phyloP scores from a whole-genome alignment of 805 yeast species.

The Monosporozyma solicola region DNA sequence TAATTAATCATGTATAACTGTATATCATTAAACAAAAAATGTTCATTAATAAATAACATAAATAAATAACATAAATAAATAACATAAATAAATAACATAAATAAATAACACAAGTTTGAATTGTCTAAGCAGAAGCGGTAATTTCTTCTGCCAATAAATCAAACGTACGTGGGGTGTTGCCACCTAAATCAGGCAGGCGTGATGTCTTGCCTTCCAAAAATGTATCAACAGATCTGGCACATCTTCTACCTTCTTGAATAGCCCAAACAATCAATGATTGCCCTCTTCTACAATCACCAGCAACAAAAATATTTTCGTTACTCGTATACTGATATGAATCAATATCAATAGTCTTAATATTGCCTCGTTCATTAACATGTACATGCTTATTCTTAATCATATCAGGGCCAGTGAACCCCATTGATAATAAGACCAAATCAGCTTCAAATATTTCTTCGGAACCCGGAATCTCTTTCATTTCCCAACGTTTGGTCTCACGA shows the following conservation, averaged over 20 bases:
- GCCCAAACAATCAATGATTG: slow-evolving; percentile 99
- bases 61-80: not conserved
- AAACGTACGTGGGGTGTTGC: slow-evolving; percentile 78
- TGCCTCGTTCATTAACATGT: slow-evolving; percentile 53
- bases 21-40: not conserved
- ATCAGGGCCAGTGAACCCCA: slow-evolving; percentile 98
- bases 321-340: slow-evolving; percentile 55
- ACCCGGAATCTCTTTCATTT: slow-evolving; percentile 95
- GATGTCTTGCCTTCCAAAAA: slow-evolving; percentile 53
- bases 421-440: slow-evolving; percentile 83
- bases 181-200: slow-evolving; percentile 87
- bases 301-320: slow-evolving; percentile 71
- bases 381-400: slow-evolving; percentile 48
- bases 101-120: not conserved
- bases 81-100: not conserved
- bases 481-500: slow-evolving; percentile 88
- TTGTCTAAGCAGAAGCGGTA: slow-evolving; percentile 20
- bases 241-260: slow-evolving; percentile 97
- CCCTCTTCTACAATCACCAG: slow-evolving; percentile 99
- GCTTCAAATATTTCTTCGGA: slow-evolving; percentile 93
- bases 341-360: slow-evolving; percentile 46
- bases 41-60: slow-evolving; percentile 1
- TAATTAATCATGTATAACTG: not conserved
- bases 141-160: slow-evolving; percentile 70
- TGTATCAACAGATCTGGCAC: slow-evolving; percentile 88